phyloP scores from a whole-genome alignment of 495 filamentous ascomycete species.

The Neurospora sp. region DNA sequence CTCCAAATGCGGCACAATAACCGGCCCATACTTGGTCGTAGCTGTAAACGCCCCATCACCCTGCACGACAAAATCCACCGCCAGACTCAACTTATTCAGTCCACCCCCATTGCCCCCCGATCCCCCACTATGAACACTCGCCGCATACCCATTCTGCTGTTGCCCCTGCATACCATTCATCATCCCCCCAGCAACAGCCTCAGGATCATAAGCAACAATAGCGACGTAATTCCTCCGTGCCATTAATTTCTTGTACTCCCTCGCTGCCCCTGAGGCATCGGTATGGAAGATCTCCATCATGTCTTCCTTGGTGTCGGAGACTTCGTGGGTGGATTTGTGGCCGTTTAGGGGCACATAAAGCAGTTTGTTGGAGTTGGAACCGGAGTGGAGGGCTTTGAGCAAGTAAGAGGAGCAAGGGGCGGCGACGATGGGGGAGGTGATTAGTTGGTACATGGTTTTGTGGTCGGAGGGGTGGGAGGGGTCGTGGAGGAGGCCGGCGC shows the following conservation, averaged over 20 bases:
- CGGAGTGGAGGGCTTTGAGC: constrained; percentile 81
- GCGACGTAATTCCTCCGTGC: constrained; percentile 88
- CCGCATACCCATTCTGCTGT: constrained; percentile 6
- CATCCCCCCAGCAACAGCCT: constrained; percentile 51
- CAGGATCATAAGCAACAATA: constrained; percentile 85
- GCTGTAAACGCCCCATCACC: constrained; percentile 66
- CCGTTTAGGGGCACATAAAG: constrained; percentile 90
- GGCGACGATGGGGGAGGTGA: constrained; percentile 84
- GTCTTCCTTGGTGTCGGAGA: constrained; percentile 92
- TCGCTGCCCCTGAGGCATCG: constrained; percentile 49
- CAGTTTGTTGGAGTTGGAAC: constrained; percentile 86
- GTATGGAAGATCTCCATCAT: constrained; percentile 99
- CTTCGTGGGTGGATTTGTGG: constrained; percentile 56
- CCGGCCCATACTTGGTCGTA: constrained; percentile 94
- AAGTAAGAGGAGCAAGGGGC: constrained; percentile 75
- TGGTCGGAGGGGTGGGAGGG: constrained; percentile 82
- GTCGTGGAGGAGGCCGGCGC: constrained; percentile 91
- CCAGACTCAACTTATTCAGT: constrained; percentile 45
- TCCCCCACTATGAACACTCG: too few relatives aligned
- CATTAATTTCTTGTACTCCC: constrained; percentile 88
- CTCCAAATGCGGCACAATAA: constrained; percentile 88
- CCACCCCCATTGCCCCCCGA: too few relatives aligned
- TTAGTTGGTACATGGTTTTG: constrained; percentile 99
- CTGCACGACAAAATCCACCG: constrained; percentile 96
- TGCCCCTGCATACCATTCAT: constrained; percentile 19